Percentiles rank a stretch among this genome's conserved stretches.
Evolutionary conservation across 2,329 filamentous ascomycete genomes (phyloP).

Genomic region (Aureobasidium sp.): DNA sequence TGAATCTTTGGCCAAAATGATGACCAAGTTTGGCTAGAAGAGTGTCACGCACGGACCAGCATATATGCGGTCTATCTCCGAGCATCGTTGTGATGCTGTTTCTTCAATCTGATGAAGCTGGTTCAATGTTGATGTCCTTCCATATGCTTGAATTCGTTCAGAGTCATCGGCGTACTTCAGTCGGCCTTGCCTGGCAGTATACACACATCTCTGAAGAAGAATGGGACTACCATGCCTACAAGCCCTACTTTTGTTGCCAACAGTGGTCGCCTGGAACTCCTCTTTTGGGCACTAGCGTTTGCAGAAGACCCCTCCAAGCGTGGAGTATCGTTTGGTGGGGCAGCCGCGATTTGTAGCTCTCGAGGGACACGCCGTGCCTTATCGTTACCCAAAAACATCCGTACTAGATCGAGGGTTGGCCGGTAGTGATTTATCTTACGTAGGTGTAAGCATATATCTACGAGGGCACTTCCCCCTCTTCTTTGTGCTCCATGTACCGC

Average conservation of each 20-base stretch:
- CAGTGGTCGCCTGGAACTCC: constrained; percentile 5
- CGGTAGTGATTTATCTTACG: background rate
- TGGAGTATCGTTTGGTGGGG: constrained; percentile 11
- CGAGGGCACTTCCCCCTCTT: background rate
- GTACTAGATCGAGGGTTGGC: background rate
- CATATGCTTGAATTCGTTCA: background rate
- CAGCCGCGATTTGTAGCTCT: constrained; percentile 4
- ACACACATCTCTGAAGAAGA: background rate
- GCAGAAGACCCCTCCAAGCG: background rate
- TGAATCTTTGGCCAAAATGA: background rate
- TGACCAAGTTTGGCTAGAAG: constrained; percentile 4
- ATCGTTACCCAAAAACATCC: background rate
- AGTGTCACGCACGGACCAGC: background rate
- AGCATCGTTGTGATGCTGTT: background rate
- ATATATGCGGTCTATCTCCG: background rate
- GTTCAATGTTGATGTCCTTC: background rate
- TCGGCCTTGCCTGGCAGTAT: too few species aligned
- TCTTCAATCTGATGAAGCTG: background rate
- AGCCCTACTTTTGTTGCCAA: background rate
- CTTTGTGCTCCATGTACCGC: constrained; percentile 1
- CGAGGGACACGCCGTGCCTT: background rate
- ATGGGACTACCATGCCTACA: background rate
- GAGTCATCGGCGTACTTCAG: too few species aligned
- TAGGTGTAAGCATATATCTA: constrained; percentile 9
- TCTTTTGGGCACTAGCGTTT: background rate